A percentile compares a stretch with the other conserved stretches of the same genome.
phyloP scores from a whole-genome alignment of 306 rosid species.

The Vicia sativa region DNA sequence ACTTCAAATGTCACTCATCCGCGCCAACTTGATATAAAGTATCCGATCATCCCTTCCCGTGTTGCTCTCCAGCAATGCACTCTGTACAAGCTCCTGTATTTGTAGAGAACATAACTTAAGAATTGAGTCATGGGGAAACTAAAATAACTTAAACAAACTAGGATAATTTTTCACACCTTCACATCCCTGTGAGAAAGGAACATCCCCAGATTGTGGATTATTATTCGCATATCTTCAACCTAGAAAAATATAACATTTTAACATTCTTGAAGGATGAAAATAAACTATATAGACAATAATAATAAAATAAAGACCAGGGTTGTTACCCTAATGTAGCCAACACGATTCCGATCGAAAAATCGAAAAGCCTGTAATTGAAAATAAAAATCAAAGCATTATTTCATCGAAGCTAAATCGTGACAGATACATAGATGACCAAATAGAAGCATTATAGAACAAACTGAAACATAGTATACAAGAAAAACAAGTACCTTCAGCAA shows the following conservation, averaged over 20 bases:
- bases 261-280: background rate
- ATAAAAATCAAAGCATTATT: slow-evolving; percentile 28
- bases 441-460: slow-evolving; percentile 1
- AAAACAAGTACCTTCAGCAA: slow-evolving; percentile 66
- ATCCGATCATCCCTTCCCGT: slow-evolving; percentile 92
- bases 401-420: background rate
- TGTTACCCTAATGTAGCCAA: slow-evolving; percentile 81
- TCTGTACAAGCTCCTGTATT: slow-evolving; percentile 93
- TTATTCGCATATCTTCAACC: slow-evolving; percentile 95
- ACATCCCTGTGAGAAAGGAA: slow-evolving; percentile 94
- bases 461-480: slow-evolving; percentile 2
- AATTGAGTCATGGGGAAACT: background rate
- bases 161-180: slow-evolving; percentile 57
- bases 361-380: slow-evolving; percentile 78
- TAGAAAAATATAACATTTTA: slow-evolving; percentile 42
- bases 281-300: background rate
- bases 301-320: background rate
- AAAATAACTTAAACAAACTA: background rate
- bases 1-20: slow-evolving; percentile 57
- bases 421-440: slow-evolving; percentile 1
- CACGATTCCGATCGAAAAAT: slow-evolving; percentile 84
- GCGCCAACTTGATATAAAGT: slow-evolving; percentile 82
- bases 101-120: slow-evolving; percentile 17
- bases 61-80: slow-evolving; percentile 94
- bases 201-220: slow-evolving; percentile 83